Percentiles rank a stretch among this genome's conserved stretches.
phyloP scores from a whole-genome alignment of 805 yeast species.

The Candida dendrica region DNA sequence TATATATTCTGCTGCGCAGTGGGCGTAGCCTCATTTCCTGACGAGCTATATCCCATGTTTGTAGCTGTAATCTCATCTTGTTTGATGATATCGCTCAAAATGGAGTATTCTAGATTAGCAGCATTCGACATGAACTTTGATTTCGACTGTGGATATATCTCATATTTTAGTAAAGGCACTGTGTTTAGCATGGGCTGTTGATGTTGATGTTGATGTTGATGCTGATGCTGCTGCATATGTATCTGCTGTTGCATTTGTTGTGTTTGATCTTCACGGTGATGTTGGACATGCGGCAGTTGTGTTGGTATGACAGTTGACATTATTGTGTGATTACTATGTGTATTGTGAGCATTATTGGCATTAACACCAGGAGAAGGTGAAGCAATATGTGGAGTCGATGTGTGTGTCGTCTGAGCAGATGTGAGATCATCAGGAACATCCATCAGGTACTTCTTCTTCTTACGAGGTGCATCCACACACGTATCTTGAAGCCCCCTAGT shows the following conservation, averaged over 20 bases:
- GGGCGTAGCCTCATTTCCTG: slow-evolving; percentile 3
- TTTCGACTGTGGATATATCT: slow-evolving; percentile 20
- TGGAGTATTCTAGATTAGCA: slow-evolving; percentile 66
- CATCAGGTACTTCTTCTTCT: slow-evolving; percentile 70
- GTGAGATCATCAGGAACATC: slow-evolving; percentile 39
- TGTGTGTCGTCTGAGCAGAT: background rate
- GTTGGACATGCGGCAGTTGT: background rate
- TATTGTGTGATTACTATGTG: background rate
- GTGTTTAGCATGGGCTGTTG: background rate
- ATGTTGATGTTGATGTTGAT: slow-evolving; percentile 6
- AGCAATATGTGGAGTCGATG: background rate
- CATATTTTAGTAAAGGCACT: slow-evolving; percentile 4
- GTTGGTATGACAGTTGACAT: background rate
- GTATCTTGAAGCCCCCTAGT: slow-evolving; percentile 57
- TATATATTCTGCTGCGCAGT: background rate
- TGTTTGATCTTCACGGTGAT: no score
- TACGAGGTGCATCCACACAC: slow-evolving; percentile 88
- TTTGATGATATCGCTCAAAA: slow-evolving; percentile 56
- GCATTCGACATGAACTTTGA: slow-evolving; percentile 58
- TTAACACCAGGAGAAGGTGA: background rate
- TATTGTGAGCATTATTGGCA: background rate
- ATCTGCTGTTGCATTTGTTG: no score
- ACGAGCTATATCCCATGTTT: slow-evolving; percentile 4
- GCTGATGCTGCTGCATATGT: slow-evolving; percentile 11
- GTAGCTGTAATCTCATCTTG: slow-evolving; percentile 17